Conservation (phyloP, 2,329 filamentous ascomycete genomes). For the Sarocladium strictum region DNA sequence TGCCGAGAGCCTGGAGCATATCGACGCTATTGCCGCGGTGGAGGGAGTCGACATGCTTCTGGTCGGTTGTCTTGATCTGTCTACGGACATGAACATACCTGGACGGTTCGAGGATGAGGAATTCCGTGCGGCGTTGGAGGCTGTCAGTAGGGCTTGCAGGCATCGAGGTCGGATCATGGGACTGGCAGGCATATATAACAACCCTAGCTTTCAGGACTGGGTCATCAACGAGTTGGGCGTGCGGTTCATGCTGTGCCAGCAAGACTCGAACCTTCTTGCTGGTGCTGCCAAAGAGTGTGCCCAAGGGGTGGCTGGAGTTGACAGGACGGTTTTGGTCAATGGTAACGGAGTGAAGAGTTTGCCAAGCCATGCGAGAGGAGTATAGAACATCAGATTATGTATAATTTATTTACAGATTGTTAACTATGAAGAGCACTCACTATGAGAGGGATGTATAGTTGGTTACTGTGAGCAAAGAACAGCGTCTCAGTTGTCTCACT, state of each 20-base stretch:
- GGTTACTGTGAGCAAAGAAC: neutral
- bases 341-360: no score
- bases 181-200: slow-evolving; percentile 18
- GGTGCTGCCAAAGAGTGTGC: neutral
- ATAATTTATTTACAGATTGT: neutral
- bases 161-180: slow-evolving; percentile 18
- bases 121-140: slow-evolving; percentile 14
- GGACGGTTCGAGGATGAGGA: slow-evolving; percentile 15
- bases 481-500: no score
- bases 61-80: slow-evolving; percentile 25
- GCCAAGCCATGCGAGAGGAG: no score
- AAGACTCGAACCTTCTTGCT: slow-evolving; percentile 2
- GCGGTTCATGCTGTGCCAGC: neutral
- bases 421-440: no score
- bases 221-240: slow-evolving; percentile 7
- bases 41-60: slow-evolving; percentile 24
- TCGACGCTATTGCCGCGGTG: slow-evolving; percentile 24
- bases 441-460: neutral
- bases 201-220: slow-evolving; percentile 11
- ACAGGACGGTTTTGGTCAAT: neutral
- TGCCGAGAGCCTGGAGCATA: slow-evolving; percentile 16
- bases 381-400: neutral
- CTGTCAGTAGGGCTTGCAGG: slow-evolving; percentile 14
- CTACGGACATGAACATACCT: slow-evolving; percentile 19
- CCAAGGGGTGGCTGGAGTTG: neutral